These are phyloP conservation scores for Termitomyces sp. DNA, from an alignment of 768 basidiomycete species.

Conservation along the genomic window DNA sequence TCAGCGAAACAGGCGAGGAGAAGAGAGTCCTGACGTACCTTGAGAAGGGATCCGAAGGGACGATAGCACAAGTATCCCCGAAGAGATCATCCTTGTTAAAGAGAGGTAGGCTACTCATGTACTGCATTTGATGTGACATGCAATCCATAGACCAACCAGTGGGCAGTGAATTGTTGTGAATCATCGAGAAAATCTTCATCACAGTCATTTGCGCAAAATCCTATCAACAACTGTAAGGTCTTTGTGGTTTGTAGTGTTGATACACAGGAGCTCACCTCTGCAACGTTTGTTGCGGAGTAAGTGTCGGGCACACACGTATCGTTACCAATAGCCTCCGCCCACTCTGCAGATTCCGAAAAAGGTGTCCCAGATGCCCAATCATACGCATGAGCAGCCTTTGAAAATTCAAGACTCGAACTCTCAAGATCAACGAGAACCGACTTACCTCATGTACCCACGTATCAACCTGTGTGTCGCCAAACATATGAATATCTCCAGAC, in stretches of 20 bases:
- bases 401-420: not conserved
- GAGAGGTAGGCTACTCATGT: constrained; percentile 16
- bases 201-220: constrained; percentile 28
- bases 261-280: constrained; percentile 20
- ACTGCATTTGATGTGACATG: constrained; percentile 25
- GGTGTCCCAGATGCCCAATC: constrained; percentile 21
- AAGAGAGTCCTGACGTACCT: constrained; percentile 1
- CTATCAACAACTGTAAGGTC: constrained; percentile 8
- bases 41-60: constrained; percentile 5
- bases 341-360: constrained; percentile 16
- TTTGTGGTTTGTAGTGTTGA: not conserved
- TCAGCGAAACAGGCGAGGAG: not conserved
- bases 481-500: constrained; percentile 26
- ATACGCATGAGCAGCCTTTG: constrained; percentile 25
- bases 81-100: constrained; percentile 22
- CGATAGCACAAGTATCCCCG: constrained; percentile 21
- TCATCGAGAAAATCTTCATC: constrained; percentile 18
- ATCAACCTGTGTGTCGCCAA: constrained; percentile 20
- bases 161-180: constrained; percentile 19
- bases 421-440: not conserved
- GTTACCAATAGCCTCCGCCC: constrained; percentile 15
- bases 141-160: constrained; percentile 20
- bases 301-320: constrained; percentile 27
- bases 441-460: constrained; percentile 29
- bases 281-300: constrained; percentile 20